phyloP scores from a whole-genome alignment of 1,284 basidiomycete genomes.

The Schizopora paradoxa region DNA sequence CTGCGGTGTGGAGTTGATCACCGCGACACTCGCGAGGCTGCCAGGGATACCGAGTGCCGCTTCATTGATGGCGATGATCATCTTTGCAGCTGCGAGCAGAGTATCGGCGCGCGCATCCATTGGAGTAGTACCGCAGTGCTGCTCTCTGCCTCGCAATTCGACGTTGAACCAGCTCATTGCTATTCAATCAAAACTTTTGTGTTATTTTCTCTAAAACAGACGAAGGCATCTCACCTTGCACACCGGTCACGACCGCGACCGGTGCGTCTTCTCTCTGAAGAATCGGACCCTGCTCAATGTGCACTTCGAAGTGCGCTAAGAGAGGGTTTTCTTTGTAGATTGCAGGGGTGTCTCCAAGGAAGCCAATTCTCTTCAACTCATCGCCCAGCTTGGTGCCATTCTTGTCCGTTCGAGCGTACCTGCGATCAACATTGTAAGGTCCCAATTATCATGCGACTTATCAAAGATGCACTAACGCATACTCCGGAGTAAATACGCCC shows the following conservation, averaged over 20 bases:
- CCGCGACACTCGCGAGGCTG: conserved; percentile 18
- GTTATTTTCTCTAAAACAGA: not conserved
- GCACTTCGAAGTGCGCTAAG: conserved; percentile 25
- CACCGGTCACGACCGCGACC: conserved; percentile 22
- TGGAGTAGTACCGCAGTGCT: conserved; percentile 25
- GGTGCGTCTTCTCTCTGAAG: conserved; percentile 20
- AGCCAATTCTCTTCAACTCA: conserved; percentile 23
- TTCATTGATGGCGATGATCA: conserved; percentile 21
- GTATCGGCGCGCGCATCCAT: conserved; percentile 22
- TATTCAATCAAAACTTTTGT: not conserved
- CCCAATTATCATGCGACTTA: too few species aligned
- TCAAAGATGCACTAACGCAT: conserved; percentile 14
- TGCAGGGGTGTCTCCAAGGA: conserved; percentile 20
- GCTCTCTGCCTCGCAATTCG: conserved; percentile 22
- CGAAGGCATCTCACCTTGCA: conserved; percentile 16
- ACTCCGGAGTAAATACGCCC: conserved; percentile 18
- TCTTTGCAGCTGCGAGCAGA: conserved; percentile 23
- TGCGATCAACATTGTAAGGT: not conserved
- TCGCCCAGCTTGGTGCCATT: conserved; percentile 18
- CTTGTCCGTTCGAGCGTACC: conserved; percentile 15
- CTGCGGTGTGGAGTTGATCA: conserved; percentile 20
- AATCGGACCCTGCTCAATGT: conserved; percentile 26
- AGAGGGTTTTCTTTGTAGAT: conserved; percentile 20
- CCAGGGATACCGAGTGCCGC: conserved; percentile 15
- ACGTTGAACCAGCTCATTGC: conserved; percentile 25